These are phyloP conservation scores for Naganishia antarctica DNA, from an alignment of 768 basidiomycete species.

Conservation along the genomic window DNA sequence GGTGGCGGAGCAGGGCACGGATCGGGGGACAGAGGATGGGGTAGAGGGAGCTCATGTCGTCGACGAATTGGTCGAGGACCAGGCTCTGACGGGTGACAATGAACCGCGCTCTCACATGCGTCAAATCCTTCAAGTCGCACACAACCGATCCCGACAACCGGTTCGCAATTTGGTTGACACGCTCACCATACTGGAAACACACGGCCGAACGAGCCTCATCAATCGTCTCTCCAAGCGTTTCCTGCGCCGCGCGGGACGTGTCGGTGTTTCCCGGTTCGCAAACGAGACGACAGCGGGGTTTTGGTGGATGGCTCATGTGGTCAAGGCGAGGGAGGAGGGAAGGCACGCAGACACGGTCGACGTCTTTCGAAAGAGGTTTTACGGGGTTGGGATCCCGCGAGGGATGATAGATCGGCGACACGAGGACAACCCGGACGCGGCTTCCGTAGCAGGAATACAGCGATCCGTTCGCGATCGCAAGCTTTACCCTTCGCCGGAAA, in stretches of 20 bases:
- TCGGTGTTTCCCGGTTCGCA: neutral
- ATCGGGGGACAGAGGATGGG: no score
- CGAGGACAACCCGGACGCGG: no score
- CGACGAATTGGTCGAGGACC: no score
- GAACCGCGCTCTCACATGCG: neutral
- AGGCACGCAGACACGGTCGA: constrained; percentile 3
- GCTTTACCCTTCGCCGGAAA: constrained; percentile 12
- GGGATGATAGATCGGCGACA: neutral
- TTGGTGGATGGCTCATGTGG: constrained; percentile 20
- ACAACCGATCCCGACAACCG: constrained; percentile 2
- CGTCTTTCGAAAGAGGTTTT: constrained; percentile 6
- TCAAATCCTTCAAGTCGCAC: constrained; percentile 7
- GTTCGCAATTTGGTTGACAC: neutral
- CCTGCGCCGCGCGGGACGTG: neutral
- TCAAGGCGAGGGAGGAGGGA: neutral
- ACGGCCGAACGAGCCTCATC: constrained; percentile 7
- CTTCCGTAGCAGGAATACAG: neutral
- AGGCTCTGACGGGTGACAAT: no score
- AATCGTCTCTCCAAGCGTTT: constrained; percentile 10
- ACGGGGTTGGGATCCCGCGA: neutral
- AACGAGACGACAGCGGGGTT: constrained; percentile 16
- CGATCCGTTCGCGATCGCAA: neutral
- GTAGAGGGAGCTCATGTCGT: no score
- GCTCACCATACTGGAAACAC: neutral
- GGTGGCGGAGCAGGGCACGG: neutral